Conservation (phyloP, 1,284 basidiomycete genomes). For the Cystobasidiaceae sp. region DNA sequence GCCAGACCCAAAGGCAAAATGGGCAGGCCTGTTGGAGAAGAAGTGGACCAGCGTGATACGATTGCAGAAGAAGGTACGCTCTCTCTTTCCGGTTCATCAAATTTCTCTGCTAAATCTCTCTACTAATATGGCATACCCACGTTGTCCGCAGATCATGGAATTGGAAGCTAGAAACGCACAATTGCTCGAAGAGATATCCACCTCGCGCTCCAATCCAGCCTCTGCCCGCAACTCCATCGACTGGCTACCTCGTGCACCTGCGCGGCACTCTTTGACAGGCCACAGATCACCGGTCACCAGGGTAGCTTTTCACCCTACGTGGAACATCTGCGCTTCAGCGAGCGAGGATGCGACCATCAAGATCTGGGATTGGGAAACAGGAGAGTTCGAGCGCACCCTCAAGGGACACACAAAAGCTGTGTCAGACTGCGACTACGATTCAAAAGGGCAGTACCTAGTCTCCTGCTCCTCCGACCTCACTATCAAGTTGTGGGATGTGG, state of each 20-base stretch:
- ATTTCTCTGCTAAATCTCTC: not conserved
- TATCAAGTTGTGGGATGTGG: slow-evolving; percentile 85
- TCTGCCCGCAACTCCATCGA: slow-evolving; percentile 58
- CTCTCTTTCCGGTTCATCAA: too few species aligned
- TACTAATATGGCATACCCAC: not conserved
- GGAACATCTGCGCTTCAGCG: slow-evolving; percentile 73
- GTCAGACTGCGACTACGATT: slow-evolving; percentile 80
- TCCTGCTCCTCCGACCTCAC: slow-evolving; percentile 84
- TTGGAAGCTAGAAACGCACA: slow-evolving; percentile 72
- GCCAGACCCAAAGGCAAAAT: slow-evolving; percentile 75
- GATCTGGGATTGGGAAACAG: slow-evolving; percentile 94
- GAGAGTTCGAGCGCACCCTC: slow-evolving; percentile 82
- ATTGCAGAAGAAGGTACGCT: slow-evolving; percentile 78
- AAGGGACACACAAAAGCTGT: slow-evolving; percentile 89
- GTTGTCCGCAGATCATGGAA: slow-evolving; percentile 67
- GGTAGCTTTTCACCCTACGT: slow-evolving; percentile 80
- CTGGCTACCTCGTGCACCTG: slow-evolving; percentile 76
- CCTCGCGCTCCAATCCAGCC: slow-evolving; percentile 46
- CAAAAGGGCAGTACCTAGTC: slow-evolving; percentile 51
- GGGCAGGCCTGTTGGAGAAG: slow-evolving; percentile 79
- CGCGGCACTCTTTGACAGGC: slow-evolving; percentile 70
- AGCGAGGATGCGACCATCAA: slow-evolving; percentile 84
- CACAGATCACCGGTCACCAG: slow-evolving; percentile 71
- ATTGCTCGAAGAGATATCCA: slow-evolving; percentile 60
- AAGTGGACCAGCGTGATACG: slow-evolving; percentile 92